Conservation (phyloP, 495 filamentous ascomycete species). For the Tuber magnatum region DNA sequence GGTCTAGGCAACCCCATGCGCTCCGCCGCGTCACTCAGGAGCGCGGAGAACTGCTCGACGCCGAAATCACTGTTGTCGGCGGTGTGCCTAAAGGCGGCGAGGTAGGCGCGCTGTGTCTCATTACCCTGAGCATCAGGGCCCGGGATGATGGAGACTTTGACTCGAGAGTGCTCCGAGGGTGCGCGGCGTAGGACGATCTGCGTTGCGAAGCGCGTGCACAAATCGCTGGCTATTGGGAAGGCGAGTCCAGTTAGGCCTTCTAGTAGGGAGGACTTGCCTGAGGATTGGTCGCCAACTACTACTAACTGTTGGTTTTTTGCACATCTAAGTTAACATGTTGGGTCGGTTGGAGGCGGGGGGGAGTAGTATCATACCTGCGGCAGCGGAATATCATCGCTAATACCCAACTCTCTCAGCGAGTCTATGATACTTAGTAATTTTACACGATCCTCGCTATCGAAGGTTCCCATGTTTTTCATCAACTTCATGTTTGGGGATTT, state of each 20-base stretch:
- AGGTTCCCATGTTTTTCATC: conserved; percentile 20
- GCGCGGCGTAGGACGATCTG: conserved; percentile 47
- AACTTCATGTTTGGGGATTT: conserved; percentile 2
- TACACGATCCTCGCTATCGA: conserved; percentile 27
- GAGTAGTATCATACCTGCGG: conserved; percentile 44
- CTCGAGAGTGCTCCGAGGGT: conserved; percentile 24
- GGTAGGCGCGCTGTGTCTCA: conserved; percentile 19
- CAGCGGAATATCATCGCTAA: conserved; percentile 43
- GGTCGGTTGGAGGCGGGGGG: not conserved
- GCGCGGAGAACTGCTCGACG: conserved; percentile 39
- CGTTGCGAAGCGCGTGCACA: conserved; percentile 49
- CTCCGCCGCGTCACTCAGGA: conserved; percentile 32
- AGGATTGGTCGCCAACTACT: conserved; percentile 46
- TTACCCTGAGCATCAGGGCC: conserved; percentile 30
- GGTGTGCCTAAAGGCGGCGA: conserved; percentile 36
- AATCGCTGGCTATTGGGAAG: conserved; percentile 39
- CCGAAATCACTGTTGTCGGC: conserved; percentile 36
- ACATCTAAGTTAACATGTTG: not conserved
- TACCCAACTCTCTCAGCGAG: conserved; percentile 42
- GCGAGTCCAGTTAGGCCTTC: conserved; percentile 44
- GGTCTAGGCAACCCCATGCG: conserved; percentile 41
- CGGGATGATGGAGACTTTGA: conserved; percentile 45
- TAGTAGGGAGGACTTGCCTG: conserved; percentile 44
- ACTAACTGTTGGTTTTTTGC: conserved; percentile 39
- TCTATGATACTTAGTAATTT: conserved; percentile 42